A percentile compares a stretch with the other conserved stretches of the same genome.
Evolutionary conservation across 2,329 filamentous ascomycete genomes (phyloP).

Genomic region (Dichotomopilus funicola): DNA sequence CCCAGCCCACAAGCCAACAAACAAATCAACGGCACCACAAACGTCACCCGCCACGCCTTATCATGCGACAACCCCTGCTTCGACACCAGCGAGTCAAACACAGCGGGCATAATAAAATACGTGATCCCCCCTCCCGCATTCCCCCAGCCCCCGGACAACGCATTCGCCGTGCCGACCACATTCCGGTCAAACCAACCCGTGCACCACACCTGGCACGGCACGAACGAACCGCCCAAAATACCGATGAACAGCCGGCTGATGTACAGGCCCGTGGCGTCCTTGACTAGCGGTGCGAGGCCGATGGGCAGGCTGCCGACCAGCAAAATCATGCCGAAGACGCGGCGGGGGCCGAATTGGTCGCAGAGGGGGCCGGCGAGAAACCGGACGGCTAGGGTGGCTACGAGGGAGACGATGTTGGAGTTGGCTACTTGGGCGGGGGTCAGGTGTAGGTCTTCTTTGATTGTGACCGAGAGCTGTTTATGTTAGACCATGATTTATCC

Average conservation of each 20-base stretch:
- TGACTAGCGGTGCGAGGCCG: conserved; percentile 73
- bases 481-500: conserved; percentile 11
- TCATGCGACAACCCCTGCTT: conserved; percentile 50
- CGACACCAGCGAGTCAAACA: conserved; percentile 52
- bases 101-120: conserved; percentile 88
- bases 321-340: conserved; percentile 67
- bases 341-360: conserved; percentile 72
- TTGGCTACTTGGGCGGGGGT: conserved; percentile 68
- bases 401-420: conserved; percentile 81
- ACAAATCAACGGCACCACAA: conserved; percentile 75
- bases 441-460: conserved; percentile 70
- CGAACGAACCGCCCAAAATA: conserved; percentile 70
- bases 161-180: conserved; percentile 82
- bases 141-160: conserved; percentile 75
- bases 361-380: conserved; percentile 73
- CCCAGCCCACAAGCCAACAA: conserved; percentile 58
- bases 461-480: conserved; percentile 61
- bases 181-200: conserved; percentile 93
- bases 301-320: conserved; percentile 72
- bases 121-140: conserved; percentile 86
- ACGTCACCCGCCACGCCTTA: conserved; percentile 76
- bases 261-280: conserved; percentile 61
- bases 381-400: conserved; percentile 67
- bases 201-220: conserved; percentile 87
- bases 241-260: conserved; percentile 72